Evolutionary conservation across 2,329 filamentous ascomycete species (phyloP), one percentile per base, ranked within the genome.

Genomic region (Raffaelea deltoideospora): DNA sequence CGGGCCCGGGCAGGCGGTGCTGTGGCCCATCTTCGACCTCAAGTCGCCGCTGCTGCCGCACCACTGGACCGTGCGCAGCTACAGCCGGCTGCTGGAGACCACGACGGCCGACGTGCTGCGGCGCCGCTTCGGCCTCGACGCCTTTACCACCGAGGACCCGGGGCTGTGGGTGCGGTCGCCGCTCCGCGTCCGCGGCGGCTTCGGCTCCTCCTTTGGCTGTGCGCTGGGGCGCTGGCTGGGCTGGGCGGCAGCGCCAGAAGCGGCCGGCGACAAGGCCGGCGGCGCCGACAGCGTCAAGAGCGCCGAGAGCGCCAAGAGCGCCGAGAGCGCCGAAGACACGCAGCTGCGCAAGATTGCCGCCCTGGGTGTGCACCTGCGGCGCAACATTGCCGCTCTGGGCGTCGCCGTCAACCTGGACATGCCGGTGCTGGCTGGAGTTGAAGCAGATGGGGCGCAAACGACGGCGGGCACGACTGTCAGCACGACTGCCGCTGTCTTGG

Each of bases 1-100:
- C 54, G 90, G 88, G 0, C 90, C 88, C 0, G 88, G 88, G 0
- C 90, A 98, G 55, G 60, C 93, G 34, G 82, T 95, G 26, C 74
- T 87, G n/a, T 98, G 93, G 64, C 85, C 88, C 3, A 73, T 95
- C 35, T 55, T 93, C n/a, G 85, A 94, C 54, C 67, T 96, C 39
- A 73, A 72, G 70, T 43, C 37, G 18, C 19, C 39, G 14, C 45
- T 56, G 10, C 70, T 85, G 45, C 59, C 61, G 0, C 61, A 51
- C 32, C 61, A 51, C 32, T 63, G 90, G 17, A 76, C 71, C 5
- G 79, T 90, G 11, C 65, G 83, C 15, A 72, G 71, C 42, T 94
- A 93, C 57, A 79, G 93, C 6, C 68, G 74, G 26, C 56, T 86
- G 23, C 67, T 98, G 2, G 87, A 98, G 54, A 66, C 76, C 41